Evolutionary conservation across 257 asterid species (phyloP).

Genomic region (Striga asiatica): DNA sequence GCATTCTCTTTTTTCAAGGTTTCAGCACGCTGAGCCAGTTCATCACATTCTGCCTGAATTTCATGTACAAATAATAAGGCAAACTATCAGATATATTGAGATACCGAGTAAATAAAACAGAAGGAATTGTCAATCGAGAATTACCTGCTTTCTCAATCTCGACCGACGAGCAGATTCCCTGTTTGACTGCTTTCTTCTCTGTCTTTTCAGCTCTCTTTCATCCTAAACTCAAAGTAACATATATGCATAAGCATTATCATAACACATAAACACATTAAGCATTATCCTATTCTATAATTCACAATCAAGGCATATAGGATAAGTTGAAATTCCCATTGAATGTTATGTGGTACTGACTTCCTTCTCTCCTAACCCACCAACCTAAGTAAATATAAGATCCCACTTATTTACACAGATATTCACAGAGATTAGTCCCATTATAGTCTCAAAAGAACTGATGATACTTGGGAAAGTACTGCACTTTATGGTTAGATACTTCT

Average conservation of each 20-base stretch:
- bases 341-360: no score
- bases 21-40: conserved; percentile 81
- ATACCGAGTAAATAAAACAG: neutral
- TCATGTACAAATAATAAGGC: conserved; percentile 10
- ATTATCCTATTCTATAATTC: no score
- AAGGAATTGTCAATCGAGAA: neutral
- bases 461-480: no score
- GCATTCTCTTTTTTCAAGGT: conserved; percentile 68
- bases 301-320: no score
- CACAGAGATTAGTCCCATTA: no score
- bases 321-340: no score
- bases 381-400: no score
- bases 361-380: no score
- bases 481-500: no score
- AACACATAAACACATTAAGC: neutral
- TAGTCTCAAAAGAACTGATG: no score
- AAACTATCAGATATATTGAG: neutral
- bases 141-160: conserved; percentile 80
- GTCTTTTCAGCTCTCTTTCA: conserved; percentile 78
- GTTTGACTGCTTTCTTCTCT: conserved; percentile 79
- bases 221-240: conserved; percentile 39
- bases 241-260: neutral
- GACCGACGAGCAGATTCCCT: conserved; percentile 88
- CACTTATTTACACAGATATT: no score
- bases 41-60: conserved; percentile 91